Evolutionary conservation across 176 grass and related monocot species (phyloP).

Genomic region (Calamus simplicifolius): DNA sequence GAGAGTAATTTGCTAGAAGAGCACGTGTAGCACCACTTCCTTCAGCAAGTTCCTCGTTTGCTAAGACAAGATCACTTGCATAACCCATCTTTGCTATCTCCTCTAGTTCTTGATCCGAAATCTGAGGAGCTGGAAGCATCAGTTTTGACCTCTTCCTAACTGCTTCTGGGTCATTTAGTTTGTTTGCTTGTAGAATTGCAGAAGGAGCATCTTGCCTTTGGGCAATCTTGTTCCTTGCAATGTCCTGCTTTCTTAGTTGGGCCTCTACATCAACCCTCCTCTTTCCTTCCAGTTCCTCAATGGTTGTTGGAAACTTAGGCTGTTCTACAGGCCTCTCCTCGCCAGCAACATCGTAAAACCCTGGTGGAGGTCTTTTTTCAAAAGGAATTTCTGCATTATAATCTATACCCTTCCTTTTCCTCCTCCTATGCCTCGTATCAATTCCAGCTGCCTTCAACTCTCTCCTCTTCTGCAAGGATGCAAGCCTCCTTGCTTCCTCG

Average conservation of each 20-base stretch:
- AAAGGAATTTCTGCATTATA: slow-evolving; percentile 91
- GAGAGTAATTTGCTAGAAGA: slow-evolving; percentile 73
- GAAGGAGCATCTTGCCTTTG: slow-evolving; percentile 88
- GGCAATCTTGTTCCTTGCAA: slow-evolving; percentile 82
- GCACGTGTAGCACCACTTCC: slow-evolving; percentile 70
- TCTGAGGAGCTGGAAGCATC: slow-evolving; percentile 91
- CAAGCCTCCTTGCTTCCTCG: slow-evolving; percentile 88
- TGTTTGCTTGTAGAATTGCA: slow-evolving; percentile 87
- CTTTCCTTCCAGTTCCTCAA: slow-evolving; percentile 86
- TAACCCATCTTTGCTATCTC: slow-evolving; percentile 93
- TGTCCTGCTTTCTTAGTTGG: slow-evolving; percentile 82
- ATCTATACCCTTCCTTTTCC: slow-evolving; percentile 87
- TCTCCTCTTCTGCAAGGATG: slow-evolving; percentile 84
- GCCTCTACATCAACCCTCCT: slow-evolving; percentile 78
- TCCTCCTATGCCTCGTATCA: slow-evolving; percentile 55
- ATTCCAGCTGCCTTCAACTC: slow-evolving; percentile 92
- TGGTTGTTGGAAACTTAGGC: slow-evolving; percentile 80
- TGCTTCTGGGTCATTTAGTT: slow-evolving; percentile 91
- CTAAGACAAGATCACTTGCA: slow-evolving; percentile 48
- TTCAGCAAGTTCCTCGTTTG: slow-evolving; percentile 59
- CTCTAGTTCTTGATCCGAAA: slow-evolving; percentile 91
- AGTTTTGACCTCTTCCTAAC: slow-evolving; percentile 85
- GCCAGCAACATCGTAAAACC: slow-evolving; percentile 72
- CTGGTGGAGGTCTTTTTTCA: slow-evolving; percentile 79
- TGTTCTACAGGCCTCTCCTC: slow-evolving; percentile 57